These are phyloP conservation scores for Botryotinia calthae DNA, from an alignment of 2,329 filamentous ascomycete species.

Conservation along the genomic window DNA sequence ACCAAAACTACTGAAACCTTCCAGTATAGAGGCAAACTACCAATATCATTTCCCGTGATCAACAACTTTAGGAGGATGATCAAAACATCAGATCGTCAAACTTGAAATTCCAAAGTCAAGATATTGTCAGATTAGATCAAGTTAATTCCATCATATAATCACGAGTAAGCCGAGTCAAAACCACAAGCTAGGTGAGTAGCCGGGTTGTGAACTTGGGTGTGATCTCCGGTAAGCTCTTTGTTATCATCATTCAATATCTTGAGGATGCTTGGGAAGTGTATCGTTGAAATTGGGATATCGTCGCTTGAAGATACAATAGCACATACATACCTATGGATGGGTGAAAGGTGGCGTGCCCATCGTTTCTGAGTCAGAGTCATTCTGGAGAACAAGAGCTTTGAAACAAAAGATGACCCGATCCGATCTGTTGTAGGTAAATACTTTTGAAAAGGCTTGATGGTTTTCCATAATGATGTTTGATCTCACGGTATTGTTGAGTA, in stretches of 20 bases:
- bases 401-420: not conserved
- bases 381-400: not conserved
- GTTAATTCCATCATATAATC: constrained; percentile 21
- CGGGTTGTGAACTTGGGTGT: constrained; percentile 24
- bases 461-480: not conserved
- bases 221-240: constrained; percentile 29
- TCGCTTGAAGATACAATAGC: not conserved
- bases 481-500: not conserved
- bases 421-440: too few relatives aligned
- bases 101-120: too few relatives aligned
- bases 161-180: constrained; percentile 21
- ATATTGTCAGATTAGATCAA: constrained; percentile 26
- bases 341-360: not conserved
- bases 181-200: constrained; percentile 19
- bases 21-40: not conserved
- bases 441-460: not conserved
- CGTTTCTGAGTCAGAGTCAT: not conserved
- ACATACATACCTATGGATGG: not conserved
- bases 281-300: not conserved
- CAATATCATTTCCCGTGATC: not conserved
- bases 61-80: not conserved
- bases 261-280: not conserved
- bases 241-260: constrained; percentile 27
- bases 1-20: not conserved
- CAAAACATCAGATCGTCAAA: not conserved